Conservation (phyloP, 805 yeast species). For the Wickerhamomyces hampshirensis region DNA sequence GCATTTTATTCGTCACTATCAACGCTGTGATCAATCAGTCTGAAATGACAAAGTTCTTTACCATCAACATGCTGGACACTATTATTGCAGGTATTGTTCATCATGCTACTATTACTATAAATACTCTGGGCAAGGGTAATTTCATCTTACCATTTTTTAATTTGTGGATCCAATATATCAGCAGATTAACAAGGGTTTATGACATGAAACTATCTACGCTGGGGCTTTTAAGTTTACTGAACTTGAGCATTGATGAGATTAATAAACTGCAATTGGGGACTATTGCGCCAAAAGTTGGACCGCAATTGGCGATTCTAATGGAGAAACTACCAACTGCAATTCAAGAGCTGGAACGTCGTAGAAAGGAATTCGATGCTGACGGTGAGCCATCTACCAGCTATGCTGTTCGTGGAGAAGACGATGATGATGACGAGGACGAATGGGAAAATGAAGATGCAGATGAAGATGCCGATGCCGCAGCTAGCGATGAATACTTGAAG, state of each 20-base stretch:
- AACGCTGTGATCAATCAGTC: constrained; percentile 30
- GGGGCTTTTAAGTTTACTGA: constrained; percentile 52
- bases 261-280: constrained; percentile 30
- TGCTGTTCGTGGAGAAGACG: constrained; percentile 21
- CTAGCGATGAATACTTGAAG: constrained; percentile 41
- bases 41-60: constrained; percentile 28
- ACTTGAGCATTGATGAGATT: constrained; percentile 25
- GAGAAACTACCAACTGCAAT: constrained; percentile 70
- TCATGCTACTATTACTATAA: constrained; percentile 51
- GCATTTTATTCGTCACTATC: constrained; percentile 36
- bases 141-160: constrained; percentile 48
- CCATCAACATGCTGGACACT: constrained; percentile 50
- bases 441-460: constrained; percentile 28
- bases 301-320: constrained; percentile 46
- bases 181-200: constrained; percentile 60
- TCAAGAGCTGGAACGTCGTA: constrained; percentile 54
- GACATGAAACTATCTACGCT: constrained; percentile 75
- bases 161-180: constrained; percentile 56
- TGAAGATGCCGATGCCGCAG: constrained; percentile 26
- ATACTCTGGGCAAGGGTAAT: constrained; percentile 40
- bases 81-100: constrained; percentile 60
- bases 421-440: constrained; percentile 31
- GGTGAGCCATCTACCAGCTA: constrained; percentile 22
- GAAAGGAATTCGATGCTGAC: constrained; percentile 36
- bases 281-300: constrained; percentile 45